phyloP scores from a whole-genome alignment of 148 eudicot species.

The Spergularia bocconei region DNA sequence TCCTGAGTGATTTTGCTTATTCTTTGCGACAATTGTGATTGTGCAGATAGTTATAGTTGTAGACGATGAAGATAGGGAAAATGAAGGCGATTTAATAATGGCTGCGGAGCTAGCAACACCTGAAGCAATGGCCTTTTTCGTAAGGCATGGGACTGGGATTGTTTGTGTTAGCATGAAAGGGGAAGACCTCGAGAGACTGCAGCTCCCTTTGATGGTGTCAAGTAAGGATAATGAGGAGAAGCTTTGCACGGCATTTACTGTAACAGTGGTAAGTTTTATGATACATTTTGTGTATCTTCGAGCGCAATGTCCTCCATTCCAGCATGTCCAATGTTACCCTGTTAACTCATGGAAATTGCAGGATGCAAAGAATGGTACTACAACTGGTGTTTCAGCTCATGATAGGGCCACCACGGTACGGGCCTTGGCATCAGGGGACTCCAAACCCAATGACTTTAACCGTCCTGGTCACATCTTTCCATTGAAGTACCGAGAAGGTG shows the following conservation, averaged over 20 bases:
- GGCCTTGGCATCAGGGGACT: slow-evolving; percentile 76
- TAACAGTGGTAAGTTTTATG: slow-evolving; percentile 70
- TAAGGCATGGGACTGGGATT: slow-evolving; percentile 90
- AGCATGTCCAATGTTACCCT: neutral
- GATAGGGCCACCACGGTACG: slow-evolving; percentile 76
- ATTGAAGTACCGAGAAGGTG: slow-evolving; percentile 83
- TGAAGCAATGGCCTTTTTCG: slow-evolving; percentile 89
- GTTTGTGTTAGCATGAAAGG: slow-evolving; percentile 93
- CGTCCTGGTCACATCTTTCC: slow-evolving; percentile 99
- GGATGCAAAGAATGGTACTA: slow-evolving; percentile 94
- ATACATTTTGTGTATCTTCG: neutral
- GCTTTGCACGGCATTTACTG: slow-evolving; percentile 80
- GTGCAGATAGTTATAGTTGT: slow-evolving; percentile 87
- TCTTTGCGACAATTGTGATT: slow-evolving; percentile 5
- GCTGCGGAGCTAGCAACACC: slow-evolving; percentile 79
- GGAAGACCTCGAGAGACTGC: slow-evolving; percentile 71
- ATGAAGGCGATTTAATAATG: slow-evolving; percentile 92
- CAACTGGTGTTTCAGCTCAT: slow-evolving; percentile 85
- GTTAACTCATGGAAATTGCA: slow-evolving; percentile 28
- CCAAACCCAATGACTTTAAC: slow-evolving; percentile 79
- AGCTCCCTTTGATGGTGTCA: slow-evolving; percentile 82
- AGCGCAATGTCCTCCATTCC: neutral
- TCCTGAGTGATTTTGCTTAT: neutral
- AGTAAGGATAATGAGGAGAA: slow-evolving; percentile 77
- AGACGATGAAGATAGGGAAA: slow-evolving; percentile 93